These are phyloP conservation scores for Colletotrichum filicis DNA, from an alignment of 2,329 filamentous ascomycete genomes.

Conservation along the genomic window DNA sequence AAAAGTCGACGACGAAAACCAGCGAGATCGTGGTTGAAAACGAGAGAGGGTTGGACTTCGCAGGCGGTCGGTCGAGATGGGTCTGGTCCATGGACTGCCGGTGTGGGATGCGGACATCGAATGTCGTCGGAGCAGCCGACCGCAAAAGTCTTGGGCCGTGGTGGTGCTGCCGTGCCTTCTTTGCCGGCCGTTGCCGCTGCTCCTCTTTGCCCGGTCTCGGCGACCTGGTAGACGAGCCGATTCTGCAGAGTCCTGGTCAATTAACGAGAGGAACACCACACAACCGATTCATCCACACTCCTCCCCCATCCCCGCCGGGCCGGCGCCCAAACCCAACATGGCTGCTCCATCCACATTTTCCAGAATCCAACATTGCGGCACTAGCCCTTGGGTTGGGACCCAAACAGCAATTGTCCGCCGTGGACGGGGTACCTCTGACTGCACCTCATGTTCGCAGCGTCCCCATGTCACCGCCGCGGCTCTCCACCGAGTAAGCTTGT, in stretches of 20 bases:
- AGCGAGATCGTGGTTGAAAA: not conserved
- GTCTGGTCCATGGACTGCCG: conserved; percentile 26
- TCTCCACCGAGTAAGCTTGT: conserved; percentile 35
- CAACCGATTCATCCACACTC: conserved; percentile 6
- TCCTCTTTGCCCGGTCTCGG: conserved; percentile 27
- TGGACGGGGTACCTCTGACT: conserved; percentile 27
- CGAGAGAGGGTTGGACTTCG: not conserved
- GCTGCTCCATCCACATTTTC: conserved; percentile 35
- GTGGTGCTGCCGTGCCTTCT: conserved; percentile 2
- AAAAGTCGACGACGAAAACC: not conserved
- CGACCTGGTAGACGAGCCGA: conserved; percentile 14
- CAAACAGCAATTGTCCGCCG: not conserved
- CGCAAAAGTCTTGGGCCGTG: conserved; percentile 8
- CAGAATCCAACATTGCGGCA: conserved; percentile 32
- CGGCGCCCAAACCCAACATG: conserved; percentile 31
- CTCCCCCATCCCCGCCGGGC: conserved; percentile 22
- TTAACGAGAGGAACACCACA: not conserved
- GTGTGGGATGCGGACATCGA: conserved; percentile 27
- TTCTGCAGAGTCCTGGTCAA: conserved; percentile 29
- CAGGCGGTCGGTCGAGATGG: conserved; percentile 25
- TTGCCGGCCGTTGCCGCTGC: conserved; percentile 22
- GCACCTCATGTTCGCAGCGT: conserved; percentile 29
- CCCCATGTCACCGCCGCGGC: conserved; percentile 32
- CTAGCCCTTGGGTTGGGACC: conserved; percentile 28
- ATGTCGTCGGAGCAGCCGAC: conserved; percentile 25